Conservation (phyloP, 108 stramenopile species). For the Pelagomonas calceolata region DNA sequence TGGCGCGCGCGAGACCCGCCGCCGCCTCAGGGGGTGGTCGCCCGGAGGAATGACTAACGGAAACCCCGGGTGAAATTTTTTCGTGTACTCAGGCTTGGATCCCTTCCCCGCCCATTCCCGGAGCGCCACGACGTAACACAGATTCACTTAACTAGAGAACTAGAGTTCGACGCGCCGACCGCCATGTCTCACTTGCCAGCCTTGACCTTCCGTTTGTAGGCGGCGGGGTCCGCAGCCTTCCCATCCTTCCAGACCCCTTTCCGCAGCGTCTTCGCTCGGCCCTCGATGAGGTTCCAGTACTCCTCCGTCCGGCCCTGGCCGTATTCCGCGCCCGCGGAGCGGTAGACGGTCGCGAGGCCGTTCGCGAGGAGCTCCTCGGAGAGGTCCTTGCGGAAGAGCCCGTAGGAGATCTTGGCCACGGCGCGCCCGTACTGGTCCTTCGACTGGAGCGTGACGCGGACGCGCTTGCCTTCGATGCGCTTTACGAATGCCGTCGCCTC, state of each 20-base stretch:
- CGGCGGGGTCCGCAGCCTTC: neutral
- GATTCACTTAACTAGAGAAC: too few species aligned
- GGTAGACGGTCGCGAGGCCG: constrained; percentile 41
- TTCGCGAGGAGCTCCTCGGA: too few species aligned
- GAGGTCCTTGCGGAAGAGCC: neutral
- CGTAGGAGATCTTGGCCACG: constrained; percentile 11
- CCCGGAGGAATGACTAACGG: too few species aligned
- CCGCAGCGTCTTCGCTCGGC: neutral
- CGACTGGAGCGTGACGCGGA: constrained; percentile 38
- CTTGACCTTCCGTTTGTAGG: neutral
- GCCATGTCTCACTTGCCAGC: too few species aligned
- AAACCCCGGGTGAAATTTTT: too few species aligned
- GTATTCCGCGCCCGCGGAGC: constrained; percentile 53
- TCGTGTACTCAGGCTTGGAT: too few species aligned
- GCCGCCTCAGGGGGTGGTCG: too few species aligned
- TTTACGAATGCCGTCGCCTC: constrained; percentile 43
- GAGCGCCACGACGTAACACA: too few species aligned
- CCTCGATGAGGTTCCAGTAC: neutral
- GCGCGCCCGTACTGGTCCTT: constrained; percentile 52
- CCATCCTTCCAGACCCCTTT: neutral
- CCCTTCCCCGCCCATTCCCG: too few species aligned
- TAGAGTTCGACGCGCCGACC: too few species aligned
- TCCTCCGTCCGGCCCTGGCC: constrained; percentile 18
- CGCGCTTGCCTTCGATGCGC: constrained; percentile 29
- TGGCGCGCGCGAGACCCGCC: too few species aligned